Conservation (phyloP, 2,329 filamentous ascomycete genomes). For the Fusarium buharicum region DNA sequence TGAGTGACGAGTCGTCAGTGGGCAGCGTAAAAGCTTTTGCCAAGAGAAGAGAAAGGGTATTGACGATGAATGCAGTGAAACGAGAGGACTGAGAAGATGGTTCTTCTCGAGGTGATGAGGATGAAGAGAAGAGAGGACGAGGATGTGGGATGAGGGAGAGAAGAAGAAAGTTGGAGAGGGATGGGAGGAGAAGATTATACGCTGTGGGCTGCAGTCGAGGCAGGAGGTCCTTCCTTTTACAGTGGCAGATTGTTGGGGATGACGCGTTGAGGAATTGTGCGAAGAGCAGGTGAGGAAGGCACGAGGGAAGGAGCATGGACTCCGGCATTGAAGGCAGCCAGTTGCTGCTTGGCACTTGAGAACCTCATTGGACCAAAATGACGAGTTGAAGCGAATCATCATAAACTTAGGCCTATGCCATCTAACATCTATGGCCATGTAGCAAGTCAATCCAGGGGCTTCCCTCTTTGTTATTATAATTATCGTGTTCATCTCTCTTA, state of each 20-base stretch:
- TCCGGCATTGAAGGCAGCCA: constrained; percentile 1
- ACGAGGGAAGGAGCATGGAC: constrained; percentile 24
- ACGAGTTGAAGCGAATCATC: not conserved
- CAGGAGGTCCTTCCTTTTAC: constrained; percentile 37
- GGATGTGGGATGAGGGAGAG: constrained; percentile 17
- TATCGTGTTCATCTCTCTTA: not conserved
- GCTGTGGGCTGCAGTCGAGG: constrained; percentile 10
- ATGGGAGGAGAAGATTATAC: constrained; percentile 18
- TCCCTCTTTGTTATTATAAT: not conserved
- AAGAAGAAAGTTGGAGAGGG: constrained; percentile 16
- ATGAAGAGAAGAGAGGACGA: constrained; percentile 27
- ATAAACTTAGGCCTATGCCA: not conserved
- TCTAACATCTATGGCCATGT: not conserved
- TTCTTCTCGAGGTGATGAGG: constrained; percentile 28
- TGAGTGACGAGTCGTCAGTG: not conserved
- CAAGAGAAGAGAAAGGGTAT: constrained; percentile 14
- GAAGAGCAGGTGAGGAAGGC: constrained; percentile 23
- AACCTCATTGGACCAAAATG: not conserved
- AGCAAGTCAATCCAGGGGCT: not conserved
- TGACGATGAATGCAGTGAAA: constrained; percentile 31
- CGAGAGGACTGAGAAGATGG: constrained; percentile 29
- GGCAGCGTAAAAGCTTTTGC: constrained; percentile 20
- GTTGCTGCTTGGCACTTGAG: not conserved
- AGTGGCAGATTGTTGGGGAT: constrained; percentile 31
- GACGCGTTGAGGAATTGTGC: constrained; percentile 19